A percentile compares a stretch with the other conserved stretches of the same genome.
Evolutionary conservation across 768 basidiomycete genomes (phyloP).

Genomic region (Kondoa malvinella): DNA sequence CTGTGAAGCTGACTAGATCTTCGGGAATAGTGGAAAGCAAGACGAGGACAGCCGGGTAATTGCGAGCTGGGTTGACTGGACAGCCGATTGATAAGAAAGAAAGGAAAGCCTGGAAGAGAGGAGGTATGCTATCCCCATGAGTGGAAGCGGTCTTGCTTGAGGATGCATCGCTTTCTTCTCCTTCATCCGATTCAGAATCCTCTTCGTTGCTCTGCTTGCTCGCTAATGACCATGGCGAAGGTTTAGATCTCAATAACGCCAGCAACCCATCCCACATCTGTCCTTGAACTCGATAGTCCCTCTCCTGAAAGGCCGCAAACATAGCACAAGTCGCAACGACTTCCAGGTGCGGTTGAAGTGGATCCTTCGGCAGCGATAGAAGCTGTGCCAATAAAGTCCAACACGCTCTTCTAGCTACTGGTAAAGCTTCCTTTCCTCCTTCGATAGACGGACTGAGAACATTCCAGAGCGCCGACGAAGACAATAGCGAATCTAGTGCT

Average conservation of each 20-base stretch:
- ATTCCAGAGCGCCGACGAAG: neutral
- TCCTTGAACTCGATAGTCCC: neutral
- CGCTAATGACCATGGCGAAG: neutral
- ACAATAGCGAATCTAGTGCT: neutral
- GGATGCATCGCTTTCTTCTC: neutral
- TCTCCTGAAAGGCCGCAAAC: neutral
- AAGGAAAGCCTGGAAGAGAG: neutral
- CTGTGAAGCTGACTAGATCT: neutral
- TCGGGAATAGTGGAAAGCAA: neutral
- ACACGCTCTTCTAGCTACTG: neutral
- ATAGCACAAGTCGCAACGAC: neutral
- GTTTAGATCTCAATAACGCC: neutral
- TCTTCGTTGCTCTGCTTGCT: neutral
- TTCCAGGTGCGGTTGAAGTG: neutral
- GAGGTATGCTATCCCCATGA: too few species aligned
- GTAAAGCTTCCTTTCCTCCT: neutral
- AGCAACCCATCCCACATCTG: neutral
- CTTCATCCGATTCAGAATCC: neutral
- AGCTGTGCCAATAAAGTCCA: neutral
- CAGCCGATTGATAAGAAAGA: neutral
- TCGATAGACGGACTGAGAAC: neutral
- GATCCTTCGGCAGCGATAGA: neutral
- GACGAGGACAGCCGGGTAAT: constrained; percentile 3
- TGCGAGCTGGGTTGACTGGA: neutral
- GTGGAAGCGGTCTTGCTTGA: neutral